Percentiles rank a stretch among this genome's conserved stretches.
These are phyloP conservation scores for Pisolithus orientalis DNA, from an alignment of 768 basidiomycete species.

Conservation along the genomic window DNA sequence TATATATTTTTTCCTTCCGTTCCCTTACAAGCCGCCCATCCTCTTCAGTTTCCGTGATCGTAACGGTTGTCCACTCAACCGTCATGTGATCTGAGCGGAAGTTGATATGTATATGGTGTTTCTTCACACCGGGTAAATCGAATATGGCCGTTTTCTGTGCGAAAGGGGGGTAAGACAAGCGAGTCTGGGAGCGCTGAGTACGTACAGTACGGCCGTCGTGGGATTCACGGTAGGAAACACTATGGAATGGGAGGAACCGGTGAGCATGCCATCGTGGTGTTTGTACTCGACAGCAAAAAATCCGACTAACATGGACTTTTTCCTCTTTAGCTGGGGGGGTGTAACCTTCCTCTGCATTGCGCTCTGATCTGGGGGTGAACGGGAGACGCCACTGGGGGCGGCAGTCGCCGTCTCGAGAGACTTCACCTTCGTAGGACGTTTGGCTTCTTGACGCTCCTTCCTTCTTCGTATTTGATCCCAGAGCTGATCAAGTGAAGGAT, in stretches of 20 bases:
- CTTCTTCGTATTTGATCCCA: constrained; percentile 61
- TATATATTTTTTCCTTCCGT: constrained; percentile 54
- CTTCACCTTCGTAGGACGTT: constrained; percentile 63
- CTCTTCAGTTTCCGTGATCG: constrained; percentile 56
- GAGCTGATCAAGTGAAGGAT: constrained; percentile 44
- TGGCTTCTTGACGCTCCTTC: constrained; percentile 63
- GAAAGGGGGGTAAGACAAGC: constrained; percentile 18
- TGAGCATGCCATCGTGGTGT: constrained; percentile 8
- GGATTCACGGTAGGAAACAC: constrained; percentile 67
- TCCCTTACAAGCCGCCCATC: constrained; percentile 57
- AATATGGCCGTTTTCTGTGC: constrained; percentile 58
- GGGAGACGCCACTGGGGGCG: constrained; percentile 16
- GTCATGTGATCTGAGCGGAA: constrained; percentile 57
- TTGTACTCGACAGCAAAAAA: constrained; percentile 3
- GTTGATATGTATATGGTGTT: constrained; percentile 72
- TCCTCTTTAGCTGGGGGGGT: constrained; percentile 45
- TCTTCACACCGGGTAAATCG: constrained; percentile 62
- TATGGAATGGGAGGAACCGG: constrained; percentile 23
- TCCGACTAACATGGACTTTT: constrained; percentile 57
- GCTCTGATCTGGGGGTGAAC: constrained; percentile 19
- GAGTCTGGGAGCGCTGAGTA: constrained; percentile 9
- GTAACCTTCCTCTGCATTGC: constrained; percentile 20
- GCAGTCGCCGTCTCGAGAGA: constrained; percentile 44
- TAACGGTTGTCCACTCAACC: constrained; percentile 60
- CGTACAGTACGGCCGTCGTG: constrained; percentile 54